Percentiles rank a stretch among this genome's conserved stretches.
Conservation (phyloP, 495 filamentous ascomycete species). For the Bacidia gigantensis region DNA sequence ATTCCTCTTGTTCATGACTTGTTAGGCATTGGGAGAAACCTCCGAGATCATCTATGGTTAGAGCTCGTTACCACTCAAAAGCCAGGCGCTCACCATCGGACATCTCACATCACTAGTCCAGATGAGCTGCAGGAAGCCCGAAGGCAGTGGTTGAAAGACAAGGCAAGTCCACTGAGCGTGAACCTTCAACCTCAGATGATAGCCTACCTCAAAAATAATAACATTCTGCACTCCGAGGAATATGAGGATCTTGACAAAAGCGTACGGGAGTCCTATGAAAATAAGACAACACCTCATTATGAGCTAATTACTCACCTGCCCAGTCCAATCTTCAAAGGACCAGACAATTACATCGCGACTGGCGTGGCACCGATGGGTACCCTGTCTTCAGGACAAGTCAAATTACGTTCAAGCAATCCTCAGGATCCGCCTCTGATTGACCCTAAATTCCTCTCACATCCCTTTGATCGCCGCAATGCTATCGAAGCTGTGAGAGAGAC, state of each 20-base stretch:
- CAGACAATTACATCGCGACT: conserved; percentile 21
- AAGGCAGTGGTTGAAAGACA: conserved; percentile 33
- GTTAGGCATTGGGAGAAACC: conserved; percentile 41
- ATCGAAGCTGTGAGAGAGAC: conserved; percentile 39
- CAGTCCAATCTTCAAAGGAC: conserved; percentile 41
- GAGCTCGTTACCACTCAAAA: conserved; percentile 7
- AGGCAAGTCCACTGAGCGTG: conserved; percentile 32
- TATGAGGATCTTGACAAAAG: conserved; percentile 30
- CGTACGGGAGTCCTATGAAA: conserved; percentile 27
- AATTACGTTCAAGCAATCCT: conserved; percentile 41
- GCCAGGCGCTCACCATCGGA: conserved; percentile 7
- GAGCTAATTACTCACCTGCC: conserved; percentile 29
- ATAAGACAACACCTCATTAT: conserved; percentile 35
- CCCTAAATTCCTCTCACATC: conserved; percentile 39
- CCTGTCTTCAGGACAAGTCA: conserved; percentile 33
- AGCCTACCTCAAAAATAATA: conserved; percentile 42
- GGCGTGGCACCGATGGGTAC: conserved; percentile 21
- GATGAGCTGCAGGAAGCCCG: conserved; percentile 28
- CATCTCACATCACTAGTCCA: conserved; percentile 19
- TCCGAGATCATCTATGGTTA: conserved; percentile 38
- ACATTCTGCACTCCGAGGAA: conserved; percentile 25
- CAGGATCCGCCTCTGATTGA: conserved; percentile 41
- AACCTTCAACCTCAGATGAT: conserved; percentile 29
- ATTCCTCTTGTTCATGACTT: conserved; percentile 38
- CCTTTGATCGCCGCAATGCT: conserved; percentile 42